Evolutionary conservation across 1,284 basidiomycete species (phyloP).

Genomic region (Leccinum griseonigrum): DNA sequence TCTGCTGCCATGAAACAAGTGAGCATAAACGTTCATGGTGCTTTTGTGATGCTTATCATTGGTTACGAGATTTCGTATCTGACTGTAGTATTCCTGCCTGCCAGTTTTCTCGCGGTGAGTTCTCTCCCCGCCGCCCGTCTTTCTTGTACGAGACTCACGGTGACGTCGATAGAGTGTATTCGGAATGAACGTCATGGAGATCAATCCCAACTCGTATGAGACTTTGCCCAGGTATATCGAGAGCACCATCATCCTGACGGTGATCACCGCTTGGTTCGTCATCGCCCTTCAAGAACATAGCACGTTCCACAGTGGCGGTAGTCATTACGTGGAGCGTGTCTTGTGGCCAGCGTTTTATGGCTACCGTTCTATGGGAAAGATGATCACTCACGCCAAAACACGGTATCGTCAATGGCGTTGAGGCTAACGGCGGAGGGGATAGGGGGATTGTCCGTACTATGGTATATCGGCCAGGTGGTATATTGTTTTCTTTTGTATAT

Average conservation of each 20-base stretch:
- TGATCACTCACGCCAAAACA: not conserved
- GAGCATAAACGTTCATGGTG: not conserved
- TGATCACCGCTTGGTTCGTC: conserved; percentile 48
- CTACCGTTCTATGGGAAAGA: not conserved
- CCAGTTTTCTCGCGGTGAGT: conserved; percentile 18
- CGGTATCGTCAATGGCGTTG: not conserved
- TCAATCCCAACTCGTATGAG: conserved; percentile 32
- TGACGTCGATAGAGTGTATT: conserved; percentile 30
- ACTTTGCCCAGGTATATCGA: conserved; percentile 42
- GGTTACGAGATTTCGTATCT: conserved; percentile 29
- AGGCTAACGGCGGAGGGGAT: not conserved
- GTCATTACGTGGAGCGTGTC: conserved; percentile 9
- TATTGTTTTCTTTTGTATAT: conserved; percentile 1
- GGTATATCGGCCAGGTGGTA: not conserved
- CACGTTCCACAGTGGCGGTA: conserved; percentile 18
- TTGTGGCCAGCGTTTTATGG: conserved; percentile 22
- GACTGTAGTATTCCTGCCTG: conserved; percentile 33
- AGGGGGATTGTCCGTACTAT: not conserved
- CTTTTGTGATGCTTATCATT: not conserved
- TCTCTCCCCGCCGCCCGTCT: conserved; percentile 7
- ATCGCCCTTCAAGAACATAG: conserved; percentile 32
- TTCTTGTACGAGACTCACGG: conserved; percentile 9
- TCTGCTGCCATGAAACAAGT: conserved; percentile 50
- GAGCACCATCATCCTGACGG: conserved; percentile 44
- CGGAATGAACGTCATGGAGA: conserved; percentile 41